These are phyloP conservation scores for Amanita thiersii DNA, from an alignment of 768 basidiomycete genomes.

Conservation along the genomic window DNA sequence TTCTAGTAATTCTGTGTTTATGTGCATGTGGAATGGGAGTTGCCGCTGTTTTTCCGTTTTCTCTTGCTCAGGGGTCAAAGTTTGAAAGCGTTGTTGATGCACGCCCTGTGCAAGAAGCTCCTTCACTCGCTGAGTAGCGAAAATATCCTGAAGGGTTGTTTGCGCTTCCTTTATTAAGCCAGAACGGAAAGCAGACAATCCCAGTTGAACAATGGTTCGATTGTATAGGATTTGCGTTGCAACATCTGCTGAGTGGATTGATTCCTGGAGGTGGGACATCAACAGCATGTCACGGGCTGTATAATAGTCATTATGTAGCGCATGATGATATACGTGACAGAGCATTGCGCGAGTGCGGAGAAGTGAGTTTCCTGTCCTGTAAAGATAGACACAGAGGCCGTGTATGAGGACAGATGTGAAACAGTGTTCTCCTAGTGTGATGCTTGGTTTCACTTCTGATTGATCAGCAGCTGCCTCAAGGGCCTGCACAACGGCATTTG, in stretches of 20 bases:
- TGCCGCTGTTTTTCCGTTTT: conserved; percentile 93
- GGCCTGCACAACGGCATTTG: conserved; percentile 86
- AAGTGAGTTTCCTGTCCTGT: conserved; percentile 85
- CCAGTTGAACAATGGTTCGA: conserved; percentile 93
- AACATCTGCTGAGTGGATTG: conserved; percentile 92
- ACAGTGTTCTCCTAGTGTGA: conserved; percentile 47
- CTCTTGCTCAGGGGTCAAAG: conserved; percentile 90
- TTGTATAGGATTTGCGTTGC: conserved; percentile 98
- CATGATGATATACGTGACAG: conserved; percentile 95
- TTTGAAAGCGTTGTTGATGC: conserved; percentile 86
- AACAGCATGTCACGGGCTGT: conserved; percentile 96
- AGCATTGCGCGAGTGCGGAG: conserved; percentile 96
- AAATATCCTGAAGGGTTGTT: conserved; percentile 88
- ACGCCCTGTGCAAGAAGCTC: conserved; percentile 96
- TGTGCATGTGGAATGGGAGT: conserved; percentile 99
- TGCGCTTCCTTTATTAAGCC: conserved; percentile 94
- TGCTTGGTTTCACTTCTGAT: conserved; percentile 52
- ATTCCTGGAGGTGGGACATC: conserved; percentile 98
- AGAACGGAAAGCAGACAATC: conserved; percentile 92
- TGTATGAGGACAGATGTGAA: conserved; percentile 77
- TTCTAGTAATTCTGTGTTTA: conserved; percentile 96
- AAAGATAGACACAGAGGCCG: conserved; percentile 83
- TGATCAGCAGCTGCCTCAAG: conserved; percentile 66
- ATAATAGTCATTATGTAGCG: conserved; percentile 93
- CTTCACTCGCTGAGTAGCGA: conserved; percentile 93